Conservation (phyloP, 192 early-diverging fungal genomes). For the Coemansia sp. region DNA sequence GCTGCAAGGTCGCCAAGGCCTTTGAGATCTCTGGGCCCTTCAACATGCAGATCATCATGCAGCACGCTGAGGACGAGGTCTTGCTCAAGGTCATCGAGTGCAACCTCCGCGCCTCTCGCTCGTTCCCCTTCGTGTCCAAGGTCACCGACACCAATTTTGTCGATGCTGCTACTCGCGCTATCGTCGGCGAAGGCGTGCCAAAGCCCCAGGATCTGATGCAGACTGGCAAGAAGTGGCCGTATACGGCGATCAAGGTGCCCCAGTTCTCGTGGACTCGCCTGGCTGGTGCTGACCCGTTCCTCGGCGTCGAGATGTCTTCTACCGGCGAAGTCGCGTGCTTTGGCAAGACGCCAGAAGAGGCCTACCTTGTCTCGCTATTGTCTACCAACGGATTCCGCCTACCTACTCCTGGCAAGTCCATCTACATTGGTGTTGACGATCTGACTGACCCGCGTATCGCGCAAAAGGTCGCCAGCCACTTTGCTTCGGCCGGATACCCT, state of each 20-base stretch:
- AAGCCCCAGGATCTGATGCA: slow-evolving; percentile 58
- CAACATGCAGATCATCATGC: slow-evolving; percentile 97
- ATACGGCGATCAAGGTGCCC: slow-evolving; percentile 92
- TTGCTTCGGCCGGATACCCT: slow-evolving; percentile 62
- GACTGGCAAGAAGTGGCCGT: slow-evolving; percentile 55
- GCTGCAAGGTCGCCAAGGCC: slow-evolving; percentile 83
- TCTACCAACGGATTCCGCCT: slow-evolving; percentile 92
- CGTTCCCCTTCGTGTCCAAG: slow-evolving; percentile 98
- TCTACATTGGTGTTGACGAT: slow-evolving; percentile 74
- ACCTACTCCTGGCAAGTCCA: slow-evolving; percentile 63
- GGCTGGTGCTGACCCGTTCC: slow-evolving; percentile 92
- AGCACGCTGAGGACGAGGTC: slow-evolving; percentile 47
- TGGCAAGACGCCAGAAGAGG: slow-evolving; percentile 85
- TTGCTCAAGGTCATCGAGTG: slow-evolving; percentile 97
- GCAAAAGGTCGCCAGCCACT: slow-evolving; percentile 66
- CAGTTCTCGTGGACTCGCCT: slow-evolving; percentile 97
- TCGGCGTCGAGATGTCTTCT: slow-evolving; percentile 98
- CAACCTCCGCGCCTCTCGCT: slow-evolving; percentile 96
- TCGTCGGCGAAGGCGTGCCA: slow-evolving; percentile 67
- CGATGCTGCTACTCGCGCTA: slow-evolving; percentile 83
- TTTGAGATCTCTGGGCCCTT: slow-evolving; percentile 97
- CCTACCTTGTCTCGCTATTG: slow-evolving; percentile 78
- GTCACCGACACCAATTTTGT: slow-evolving; percentile 91
- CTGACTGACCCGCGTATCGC: slow-evolving; percentile 73
- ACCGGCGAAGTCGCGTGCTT: slow-evolving; percentile 99